Conservation (phyloP, 2,329 filamentous ascomycete species). For the Apiospora saccharicola region DNA sequence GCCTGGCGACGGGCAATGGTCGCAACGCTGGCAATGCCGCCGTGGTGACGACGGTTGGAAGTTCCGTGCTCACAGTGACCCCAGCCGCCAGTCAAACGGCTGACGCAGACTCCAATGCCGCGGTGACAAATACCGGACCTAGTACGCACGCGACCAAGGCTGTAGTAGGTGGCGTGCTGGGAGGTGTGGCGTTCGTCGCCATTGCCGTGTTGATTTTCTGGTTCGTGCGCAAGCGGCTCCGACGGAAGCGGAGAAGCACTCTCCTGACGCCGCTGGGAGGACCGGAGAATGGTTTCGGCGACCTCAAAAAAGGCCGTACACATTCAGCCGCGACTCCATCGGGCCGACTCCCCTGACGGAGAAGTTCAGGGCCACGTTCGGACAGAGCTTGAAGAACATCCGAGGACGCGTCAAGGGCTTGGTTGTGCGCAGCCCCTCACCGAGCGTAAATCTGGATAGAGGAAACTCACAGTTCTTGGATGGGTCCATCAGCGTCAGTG, state of each 20-base stretch:
- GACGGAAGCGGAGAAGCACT: constrained; percentile 54
- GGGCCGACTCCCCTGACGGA: constrained; percentile 55
- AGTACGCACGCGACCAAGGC: constrained; percentile 48
- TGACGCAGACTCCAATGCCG: constrained; percentile 29
- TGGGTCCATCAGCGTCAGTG: constrained; percentile 46
- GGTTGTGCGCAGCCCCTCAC: constrained; percentile 41
- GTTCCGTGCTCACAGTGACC: constrained; percentile 12
- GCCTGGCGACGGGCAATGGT: background rate
- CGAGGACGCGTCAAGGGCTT: constrained; percentile 44
- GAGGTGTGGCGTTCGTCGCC: constrained; percentile 54
- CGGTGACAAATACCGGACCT: constrained; percentile 35
- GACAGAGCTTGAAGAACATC: constrained; percentile 46
- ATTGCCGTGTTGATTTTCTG: constrained; percentile 58
- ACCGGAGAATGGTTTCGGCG: constrained; percentile 29
- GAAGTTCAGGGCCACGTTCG: constrained; percentile 50
- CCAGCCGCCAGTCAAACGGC: constrained; percentile 24
- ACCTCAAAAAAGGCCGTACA: constrained; percentile 46
- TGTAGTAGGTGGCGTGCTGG: constrained; percentile 60
- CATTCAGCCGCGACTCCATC: constrained; percentile 55
- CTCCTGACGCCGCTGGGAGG: constrained; percentile 54
- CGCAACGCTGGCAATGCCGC: constrained; percentile 26
- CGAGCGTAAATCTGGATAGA: constrained; percentile 58
- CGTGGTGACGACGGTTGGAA: constrained; percentile 27
- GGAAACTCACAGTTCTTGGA: constrained; percentile 61
- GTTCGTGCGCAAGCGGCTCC: constrained; percentile 54